Evolutionary conservation across 768 basidiomycete species (phyloP).

Genomic region (Auricularia heimuer): DNA sequence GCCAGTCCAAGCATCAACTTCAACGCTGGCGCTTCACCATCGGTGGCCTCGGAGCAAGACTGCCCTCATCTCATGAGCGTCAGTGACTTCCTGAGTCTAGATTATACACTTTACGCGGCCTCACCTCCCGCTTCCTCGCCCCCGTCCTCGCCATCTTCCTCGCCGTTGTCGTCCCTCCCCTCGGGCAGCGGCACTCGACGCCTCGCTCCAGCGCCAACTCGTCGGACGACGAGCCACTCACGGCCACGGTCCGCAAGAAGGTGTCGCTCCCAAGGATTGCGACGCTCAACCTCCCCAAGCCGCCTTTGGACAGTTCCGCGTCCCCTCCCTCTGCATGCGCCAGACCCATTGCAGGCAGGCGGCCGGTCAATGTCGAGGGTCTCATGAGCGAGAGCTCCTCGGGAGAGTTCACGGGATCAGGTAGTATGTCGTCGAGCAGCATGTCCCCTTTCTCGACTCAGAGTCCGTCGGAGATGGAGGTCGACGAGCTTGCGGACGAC

Average conservation of each 20-base stretch:
- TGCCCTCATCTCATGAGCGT: no score
- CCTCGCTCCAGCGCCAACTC: background rate
- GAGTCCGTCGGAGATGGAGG: background rate
- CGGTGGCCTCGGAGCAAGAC: no score
- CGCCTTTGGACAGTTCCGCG: background rate
- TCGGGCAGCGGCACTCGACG: background rate
- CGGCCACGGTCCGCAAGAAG: background rate
- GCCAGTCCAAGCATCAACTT: no score
- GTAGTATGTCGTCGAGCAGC: background rate
- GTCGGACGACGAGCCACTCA: background rate
- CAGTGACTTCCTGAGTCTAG: no score
- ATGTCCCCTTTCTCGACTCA: background rate
- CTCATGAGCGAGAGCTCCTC: background rate
- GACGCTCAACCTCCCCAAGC: background rate
- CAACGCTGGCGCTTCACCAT: no score
- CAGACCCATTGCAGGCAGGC: background rate
- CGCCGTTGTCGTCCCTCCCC: no score
- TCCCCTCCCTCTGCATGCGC: no score
- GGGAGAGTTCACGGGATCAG: background rate
- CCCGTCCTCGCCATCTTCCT: no score
- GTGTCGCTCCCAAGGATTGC: background rate
- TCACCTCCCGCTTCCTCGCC: no score
- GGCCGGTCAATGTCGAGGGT: background rate
- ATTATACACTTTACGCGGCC: no score
- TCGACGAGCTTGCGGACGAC: background rate